Conservation (phyloP, 2,329 filamentous ascomycete genomes). For the Biscogniauxia mediterranea region DNA sequence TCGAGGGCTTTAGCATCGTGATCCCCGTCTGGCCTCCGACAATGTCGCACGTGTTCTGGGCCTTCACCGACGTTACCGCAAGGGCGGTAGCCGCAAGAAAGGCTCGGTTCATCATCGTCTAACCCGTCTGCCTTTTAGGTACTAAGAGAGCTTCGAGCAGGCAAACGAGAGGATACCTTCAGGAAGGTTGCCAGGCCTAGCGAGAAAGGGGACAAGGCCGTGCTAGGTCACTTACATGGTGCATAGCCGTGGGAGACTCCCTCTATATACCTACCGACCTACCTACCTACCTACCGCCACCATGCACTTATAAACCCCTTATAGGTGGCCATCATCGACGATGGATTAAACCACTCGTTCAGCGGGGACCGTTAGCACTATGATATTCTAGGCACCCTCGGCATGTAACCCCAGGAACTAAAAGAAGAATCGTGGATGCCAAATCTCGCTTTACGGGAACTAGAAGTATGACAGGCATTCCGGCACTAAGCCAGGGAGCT, state of each 20-base stretch:
- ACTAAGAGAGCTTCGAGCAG: neutral
- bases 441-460: neutral
- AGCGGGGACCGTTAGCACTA: neutral
- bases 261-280: neutral
- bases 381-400: neutral
- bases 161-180: neutral
- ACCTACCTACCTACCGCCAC: neutral
- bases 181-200: neutral
- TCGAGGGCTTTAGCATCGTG: slow-evolving; percentile 31
- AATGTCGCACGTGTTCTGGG: slow-evolving; percentile 37
- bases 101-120: slow-evolving; percentile 16
- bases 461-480: neutral
- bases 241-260: neutral
- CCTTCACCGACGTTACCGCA: slow-evolving; percentile 11
- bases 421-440: neutral
- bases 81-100: slow-evolving; percentile 18
- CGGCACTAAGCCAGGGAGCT: neutral
- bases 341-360: neutral
- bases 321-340: no score
- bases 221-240: neutral
- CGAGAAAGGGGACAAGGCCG: neutral
- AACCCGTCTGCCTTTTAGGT: slow-evolving; percentile 1
- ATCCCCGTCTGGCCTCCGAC: slow-evolving; percentile 34
- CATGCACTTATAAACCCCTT: neutral
- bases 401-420: neutral